Evolutionary conservation across 805 yeast species (phyloP).

Genomic region (Hanseniaspora osmophila): DNA sequence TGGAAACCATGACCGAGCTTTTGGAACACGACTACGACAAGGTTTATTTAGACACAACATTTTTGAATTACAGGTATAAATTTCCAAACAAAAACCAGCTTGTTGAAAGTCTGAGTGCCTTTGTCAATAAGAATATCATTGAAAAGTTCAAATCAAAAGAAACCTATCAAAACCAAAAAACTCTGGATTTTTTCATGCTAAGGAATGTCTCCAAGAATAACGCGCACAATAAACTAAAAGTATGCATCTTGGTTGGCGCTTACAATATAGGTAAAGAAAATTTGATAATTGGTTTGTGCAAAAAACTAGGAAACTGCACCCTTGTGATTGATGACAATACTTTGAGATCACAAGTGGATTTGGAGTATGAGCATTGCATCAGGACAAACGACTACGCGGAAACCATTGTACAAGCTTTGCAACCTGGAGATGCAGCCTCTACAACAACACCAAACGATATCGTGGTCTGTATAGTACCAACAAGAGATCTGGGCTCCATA

Average conservation of each 20-base stretch:
- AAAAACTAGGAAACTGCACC: slow-evolving; percentile 2
- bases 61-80: slow-evolving; percentile 55
- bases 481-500: slow-evolving; percentile 28
- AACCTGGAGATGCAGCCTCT: slow-evolving; percentile 4
- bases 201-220: slow-evolving; percentile 1
- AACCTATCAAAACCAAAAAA: slow-evolving; percentile 5
- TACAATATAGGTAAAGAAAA: slow-evolving; percentile 89
- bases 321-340: slow-evolving; percentile 1
- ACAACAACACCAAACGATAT: slow-evolving; percentile 13
- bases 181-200: slow-evolving; percentile 5
- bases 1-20: slow-evolving; percentile 22
- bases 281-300: slow-evolving; percentile 53
- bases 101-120: not conserved
- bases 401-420: not conserved
- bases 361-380: not conserved
- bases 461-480: slow-evolving; percentile 34
- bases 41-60: slow-evolving; percentile 83
- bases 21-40: slow-evolving; percentile 30
- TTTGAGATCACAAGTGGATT: slow-evolving; percentile 1
- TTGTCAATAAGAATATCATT: not conserved
- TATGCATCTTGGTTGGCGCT: slow-evolving; percentile 60
- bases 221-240: slow-evolving; percentile 22
- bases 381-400: not conserved
- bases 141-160: slow-evolving; percentile 13
- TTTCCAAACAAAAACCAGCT: slow-evolving; percentile 57